These are phyloP conservation scores for Mycotypha africana DNA, from an alignment of 371 early-diverging fungal species.

Conservation along the genomic window DNA sequence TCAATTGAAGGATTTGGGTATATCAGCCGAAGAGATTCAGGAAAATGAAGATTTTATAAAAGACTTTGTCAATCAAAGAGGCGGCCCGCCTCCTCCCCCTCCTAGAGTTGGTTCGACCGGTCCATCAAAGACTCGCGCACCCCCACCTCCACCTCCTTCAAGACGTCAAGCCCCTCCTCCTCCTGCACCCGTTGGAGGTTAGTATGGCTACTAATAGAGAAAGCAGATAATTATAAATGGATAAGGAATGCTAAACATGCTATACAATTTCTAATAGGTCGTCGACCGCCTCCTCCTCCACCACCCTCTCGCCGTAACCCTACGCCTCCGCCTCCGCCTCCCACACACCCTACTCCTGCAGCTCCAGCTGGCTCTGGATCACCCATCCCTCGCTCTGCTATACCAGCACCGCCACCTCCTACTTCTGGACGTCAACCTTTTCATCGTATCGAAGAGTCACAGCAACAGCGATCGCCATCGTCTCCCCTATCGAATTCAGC, in stretches of 20 bases:
- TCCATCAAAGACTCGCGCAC: constrained; percentile 10
- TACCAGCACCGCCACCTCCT: constrained; percentile 5
- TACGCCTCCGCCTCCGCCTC: constrained; percentile 4
- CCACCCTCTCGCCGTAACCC: constrained; percentile 9
- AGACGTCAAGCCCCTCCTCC: constrained; percentile 25
- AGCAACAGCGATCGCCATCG: no score
- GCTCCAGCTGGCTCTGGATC: not conserved
- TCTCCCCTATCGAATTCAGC: no score
- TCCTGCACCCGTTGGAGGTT: constrained; percentile 33
- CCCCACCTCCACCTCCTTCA: constrained; percentile 37
- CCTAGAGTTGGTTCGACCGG: constrained; percentile 15
- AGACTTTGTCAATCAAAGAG: constrained; percentile 39
- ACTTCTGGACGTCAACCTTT: no score
- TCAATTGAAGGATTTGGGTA: constrained; percentile 39
- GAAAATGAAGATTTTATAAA: constrained; percentile 44
- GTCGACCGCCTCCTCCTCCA: constrained; percentile 41
- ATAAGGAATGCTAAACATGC: no score
- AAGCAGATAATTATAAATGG: no score
- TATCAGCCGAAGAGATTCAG: constrained; percentile 37
- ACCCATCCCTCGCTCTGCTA: not conserved
- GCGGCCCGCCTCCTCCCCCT: constrained; percentile 26
- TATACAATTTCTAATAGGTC: constrained; percentile 17
- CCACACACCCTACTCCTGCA: constrained; percentile 1
- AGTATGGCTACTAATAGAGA: no score
- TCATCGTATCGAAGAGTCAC: no score